These are phyloP conservation scores for Populus davidiana DNA, from an alignment of 345 rosid species.

Conservation along the genomic window DNA sequence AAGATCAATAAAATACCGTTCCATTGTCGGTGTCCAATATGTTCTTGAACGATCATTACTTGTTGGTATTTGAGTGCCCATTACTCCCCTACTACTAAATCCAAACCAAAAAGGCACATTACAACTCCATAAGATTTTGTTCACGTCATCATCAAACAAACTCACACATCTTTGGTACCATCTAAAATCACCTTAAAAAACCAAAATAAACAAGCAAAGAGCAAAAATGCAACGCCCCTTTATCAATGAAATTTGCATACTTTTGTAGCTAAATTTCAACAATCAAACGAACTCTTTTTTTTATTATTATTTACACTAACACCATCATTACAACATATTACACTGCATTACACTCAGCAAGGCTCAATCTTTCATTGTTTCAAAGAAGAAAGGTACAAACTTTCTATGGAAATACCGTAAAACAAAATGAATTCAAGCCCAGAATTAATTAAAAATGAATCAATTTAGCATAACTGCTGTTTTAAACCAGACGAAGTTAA, in stretches of 20 bases:
- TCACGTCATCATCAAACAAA: neutral
- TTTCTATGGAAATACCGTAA: no score
- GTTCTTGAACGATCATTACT: slow-evolving; percentile 67
- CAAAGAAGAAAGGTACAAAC: no score
- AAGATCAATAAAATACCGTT: slow-evolving; percentile 81
- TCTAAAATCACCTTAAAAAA: no score
- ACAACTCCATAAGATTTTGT: neutral
- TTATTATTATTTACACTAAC: no score
- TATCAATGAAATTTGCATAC: neutral
- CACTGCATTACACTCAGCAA: no score
- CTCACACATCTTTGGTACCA: no score
- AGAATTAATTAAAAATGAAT: neutral
- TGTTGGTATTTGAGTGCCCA: slow-evolving; percentile 40
- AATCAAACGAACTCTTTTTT: neutral
- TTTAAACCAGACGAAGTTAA: neutral
- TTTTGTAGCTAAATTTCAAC: neutral
- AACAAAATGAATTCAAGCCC: no score
- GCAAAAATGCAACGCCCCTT: neutral
- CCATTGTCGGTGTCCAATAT: slow-evolving; percentile 84
- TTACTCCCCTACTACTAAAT: slow-evolving; percentile 13
- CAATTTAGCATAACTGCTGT: neutral
- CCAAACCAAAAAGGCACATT: neutral
- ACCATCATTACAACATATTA: no score
- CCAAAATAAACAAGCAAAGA: no score
- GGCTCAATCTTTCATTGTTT: no score